A percentile compares a stretch with the other conserved stretches of the same genome.
These are phyloP conservation scores for Talaromyces sp. DNA, from an alignment of 2,329 filamentous ascomycete genomes.

Conservation along the genomic window DNA sequence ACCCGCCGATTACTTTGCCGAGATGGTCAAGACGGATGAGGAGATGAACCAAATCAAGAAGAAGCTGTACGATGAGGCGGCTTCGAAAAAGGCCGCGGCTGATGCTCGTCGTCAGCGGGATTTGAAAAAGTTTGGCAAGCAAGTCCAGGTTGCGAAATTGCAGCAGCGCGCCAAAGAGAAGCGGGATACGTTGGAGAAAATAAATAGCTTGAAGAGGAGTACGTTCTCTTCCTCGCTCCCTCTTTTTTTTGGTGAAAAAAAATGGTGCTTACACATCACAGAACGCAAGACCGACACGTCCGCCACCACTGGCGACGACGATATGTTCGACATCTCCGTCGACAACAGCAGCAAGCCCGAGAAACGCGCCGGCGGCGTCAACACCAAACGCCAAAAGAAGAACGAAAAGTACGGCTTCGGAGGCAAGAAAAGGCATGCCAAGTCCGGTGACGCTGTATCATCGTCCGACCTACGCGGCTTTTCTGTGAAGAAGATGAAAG, in stretches of 20 bases:
- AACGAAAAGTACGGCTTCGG: conserved; percentile 92
- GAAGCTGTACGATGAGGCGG: conserved; percentile 87
- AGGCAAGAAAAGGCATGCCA: conserved; percentile 86
- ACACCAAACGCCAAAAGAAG: conserved; percentile 81
- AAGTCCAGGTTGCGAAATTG: conserved; percentile 91
- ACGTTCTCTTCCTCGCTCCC: conserved; percentile 41
- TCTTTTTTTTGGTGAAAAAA: not conserved
- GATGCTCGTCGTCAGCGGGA: conserved; percentile 91
- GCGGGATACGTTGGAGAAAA: conserved; percentile 90
- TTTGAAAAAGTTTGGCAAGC: conserved; percentile 98
- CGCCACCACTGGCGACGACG: conserved; percentile 67
- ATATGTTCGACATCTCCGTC: conserved; percentile 86
- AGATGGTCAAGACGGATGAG: conserved; percentile 98
- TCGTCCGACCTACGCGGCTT: conserved; percentile 77
- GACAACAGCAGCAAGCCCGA: conserved; percentile 61
- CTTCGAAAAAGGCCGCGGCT: conserved; percentile 82
- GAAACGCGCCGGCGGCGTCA: conserved; percentile 33
- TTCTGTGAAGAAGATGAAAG: conserved; percentile 82
- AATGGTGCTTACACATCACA: conserved; percentile 33
- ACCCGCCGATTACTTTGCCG: conserved; percentile 92
- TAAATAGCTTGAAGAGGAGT: conserved; percentile 93
- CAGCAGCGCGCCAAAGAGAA: conserved; percentile 92
- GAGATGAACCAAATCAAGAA: conserved; percentile 97
- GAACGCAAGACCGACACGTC: conserved; percentile 68
- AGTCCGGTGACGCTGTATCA: conserved; percentile 84